Conservation (phyloP, 768 basidiomycete genomes). For the Trametes gibbosa region DNA sequence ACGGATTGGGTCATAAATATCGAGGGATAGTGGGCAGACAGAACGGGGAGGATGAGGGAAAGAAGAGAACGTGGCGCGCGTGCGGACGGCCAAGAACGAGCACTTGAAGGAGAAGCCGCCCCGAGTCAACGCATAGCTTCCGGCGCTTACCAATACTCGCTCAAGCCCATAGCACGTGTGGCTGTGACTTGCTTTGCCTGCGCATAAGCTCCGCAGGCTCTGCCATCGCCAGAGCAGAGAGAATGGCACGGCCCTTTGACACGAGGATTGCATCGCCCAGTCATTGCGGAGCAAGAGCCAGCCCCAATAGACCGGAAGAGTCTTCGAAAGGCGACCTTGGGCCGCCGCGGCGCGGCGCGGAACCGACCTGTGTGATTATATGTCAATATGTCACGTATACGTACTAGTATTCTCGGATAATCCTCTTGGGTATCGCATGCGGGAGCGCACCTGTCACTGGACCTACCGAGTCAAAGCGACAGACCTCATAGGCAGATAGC, state of each 20-base stretch:
- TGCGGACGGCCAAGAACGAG: conserved; percentile 11
- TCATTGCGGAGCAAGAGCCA: no score
- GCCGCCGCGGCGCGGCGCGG: not conserved
- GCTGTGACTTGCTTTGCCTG: not conserved
- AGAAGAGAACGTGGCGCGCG: conserved; percentile 13
- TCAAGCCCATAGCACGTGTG: conserved; percentile 11
- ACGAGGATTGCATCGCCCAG: no score
- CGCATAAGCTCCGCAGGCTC: conserved; percentile 5
- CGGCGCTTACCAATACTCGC: conserved; percentile 6
- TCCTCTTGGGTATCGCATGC: no score
- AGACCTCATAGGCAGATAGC: no score
- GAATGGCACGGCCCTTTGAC: no score
- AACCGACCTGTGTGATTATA: not conserved
- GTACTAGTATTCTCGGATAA: no score
- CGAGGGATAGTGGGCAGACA: not conserved
- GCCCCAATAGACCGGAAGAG: not conserved
- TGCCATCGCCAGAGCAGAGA: no score
- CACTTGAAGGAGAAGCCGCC: not conserved
- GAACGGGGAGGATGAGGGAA: not conserved
- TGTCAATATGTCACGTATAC: no score
- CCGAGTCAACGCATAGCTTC: conserved; percentile 15
- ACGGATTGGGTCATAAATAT: conserved; percentile 31
- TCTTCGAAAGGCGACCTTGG: not conserved
- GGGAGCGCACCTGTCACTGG: no score
- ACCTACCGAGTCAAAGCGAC: no score